Conservation (phyloP, 768 basidiomycete species). For the Mycena rebaudengoi region DNA sequence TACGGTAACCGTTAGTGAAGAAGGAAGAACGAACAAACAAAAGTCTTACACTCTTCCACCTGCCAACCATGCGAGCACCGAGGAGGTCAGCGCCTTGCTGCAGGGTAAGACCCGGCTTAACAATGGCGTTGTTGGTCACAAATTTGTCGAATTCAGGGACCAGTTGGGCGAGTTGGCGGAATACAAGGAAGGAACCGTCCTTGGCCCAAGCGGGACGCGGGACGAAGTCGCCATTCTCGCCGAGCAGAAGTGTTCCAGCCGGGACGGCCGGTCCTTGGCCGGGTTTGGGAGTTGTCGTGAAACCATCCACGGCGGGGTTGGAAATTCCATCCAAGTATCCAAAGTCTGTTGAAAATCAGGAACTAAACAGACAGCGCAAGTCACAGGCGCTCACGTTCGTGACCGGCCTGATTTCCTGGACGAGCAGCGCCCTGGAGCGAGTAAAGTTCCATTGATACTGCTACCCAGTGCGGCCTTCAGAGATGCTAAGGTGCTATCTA, state of each 20-base stretch:
- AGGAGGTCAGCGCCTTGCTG: conserved; percentile 36
- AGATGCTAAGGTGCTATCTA: conserved; percentile 6
- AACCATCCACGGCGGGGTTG: conserved; percentile 26
- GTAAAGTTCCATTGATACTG: conserved; percentile 21
- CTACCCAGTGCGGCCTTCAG: conserved; percentile 15
- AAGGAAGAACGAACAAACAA: not conserved
- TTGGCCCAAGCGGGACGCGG: conserved; percentile 31
- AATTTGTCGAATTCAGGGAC: conserved; percentile 42
- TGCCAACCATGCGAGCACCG: conserved; percentile 42
- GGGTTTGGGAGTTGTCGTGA: conserved; percentile 14
- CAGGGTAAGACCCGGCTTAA: conserved; percentile 19
- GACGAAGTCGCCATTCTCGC: conserved; percentile 32
- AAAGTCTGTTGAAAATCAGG: conserved; percentile 17
- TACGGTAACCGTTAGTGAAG: conserved; percentile 22
- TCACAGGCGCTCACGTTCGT: conserved; percentile 41
- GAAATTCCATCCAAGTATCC: conserved; percentile 33
- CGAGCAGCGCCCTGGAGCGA: conserved; percentile 30
- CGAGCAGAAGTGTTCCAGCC: conserved; percentile 29
- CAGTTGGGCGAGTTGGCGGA: conserved; percentile 43
- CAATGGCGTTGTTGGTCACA: conserved; percentile 25
- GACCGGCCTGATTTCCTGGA: conserved; percentile 28
- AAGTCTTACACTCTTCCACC: conserved; percentile 40
- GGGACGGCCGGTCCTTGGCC: conserved; percentile 21
- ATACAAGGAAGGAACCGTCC: conserved; percentile 44
- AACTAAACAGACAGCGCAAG: not conserved